Conservation (phyloP, 352 stramenopile genomes). For the Globisporangium abappressorium region DNA sequence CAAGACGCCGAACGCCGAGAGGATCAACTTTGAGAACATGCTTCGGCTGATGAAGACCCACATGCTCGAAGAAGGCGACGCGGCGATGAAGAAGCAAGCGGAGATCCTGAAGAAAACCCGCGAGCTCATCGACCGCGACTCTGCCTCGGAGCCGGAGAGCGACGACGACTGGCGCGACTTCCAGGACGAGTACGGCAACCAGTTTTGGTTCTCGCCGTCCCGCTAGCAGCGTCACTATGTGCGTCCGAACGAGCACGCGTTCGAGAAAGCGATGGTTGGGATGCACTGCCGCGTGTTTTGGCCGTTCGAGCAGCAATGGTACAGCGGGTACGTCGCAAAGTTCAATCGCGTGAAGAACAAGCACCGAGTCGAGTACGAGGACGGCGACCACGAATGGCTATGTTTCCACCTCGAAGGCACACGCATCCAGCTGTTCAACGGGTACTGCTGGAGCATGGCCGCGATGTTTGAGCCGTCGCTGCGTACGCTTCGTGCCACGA, state of each 20-base stretch:
- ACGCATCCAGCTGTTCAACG: slow-evolving; percentile 69
- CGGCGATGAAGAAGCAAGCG: slow-evolving; percentile 37
- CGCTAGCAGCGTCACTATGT: slow-evolving; percentile 55
- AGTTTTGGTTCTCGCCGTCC: slow-evolving; percentile 83
- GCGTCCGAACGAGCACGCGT: slow-evolving; percentile 60
- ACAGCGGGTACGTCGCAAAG: slow-evolving; percentile 42
- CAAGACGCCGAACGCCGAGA: slow-evolving; percentile 37
- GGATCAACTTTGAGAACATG: slow-evolving; percentile 50
- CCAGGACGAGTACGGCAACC: slow-evolving; percentile 51
- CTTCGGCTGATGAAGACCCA: slow-evolving; percentile 45
- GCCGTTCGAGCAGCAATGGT: slow-evolving; percentile 78
- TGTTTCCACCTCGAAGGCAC: slow-evolving; percentile 33
- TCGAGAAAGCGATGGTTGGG: slow-evolving; percentile 53
- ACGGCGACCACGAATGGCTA: slow-evolving; percentile 78
- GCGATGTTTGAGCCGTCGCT: slow-evolving; percentile 56
- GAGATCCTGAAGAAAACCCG: slow-evolving; percentile 48
- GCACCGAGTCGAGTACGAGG: slow-evolving; percentile 69
- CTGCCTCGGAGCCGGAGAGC: slow-evolving; percentile 66
- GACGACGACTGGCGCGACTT: slow-evolving; percentile 82
- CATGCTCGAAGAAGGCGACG: slow-evolving; percentile 43
- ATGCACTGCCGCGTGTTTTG: slow-evolving; percentile 65
- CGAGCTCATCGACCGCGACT: slow-evolving; percentile 54
- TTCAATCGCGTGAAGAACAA: slow-evolving; percentile 68
- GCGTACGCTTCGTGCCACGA: slow-evolving; percentile 43
- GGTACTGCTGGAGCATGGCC: slow-evolving; percentile 70